Evolutionary conservation across 2,329 filamentous ascomycete species (phyloP).

Genomic region (Nemania serpens): DNA sequence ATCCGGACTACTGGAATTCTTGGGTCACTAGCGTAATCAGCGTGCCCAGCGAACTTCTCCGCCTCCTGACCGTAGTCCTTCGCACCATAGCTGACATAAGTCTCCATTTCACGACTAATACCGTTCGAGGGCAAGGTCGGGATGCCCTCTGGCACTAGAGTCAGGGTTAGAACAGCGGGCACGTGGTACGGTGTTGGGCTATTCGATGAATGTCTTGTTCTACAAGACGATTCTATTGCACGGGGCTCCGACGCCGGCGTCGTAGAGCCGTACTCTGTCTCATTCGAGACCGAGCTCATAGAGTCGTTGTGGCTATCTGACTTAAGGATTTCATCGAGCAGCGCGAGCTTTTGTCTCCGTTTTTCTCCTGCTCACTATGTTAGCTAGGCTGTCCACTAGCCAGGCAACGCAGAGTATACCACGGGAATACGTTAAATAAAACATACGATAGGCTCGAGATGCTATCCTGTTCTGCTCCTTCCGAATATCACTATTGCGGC

Average conservation of each 20-base stretch:
- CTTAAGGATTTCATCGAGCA: slow-evolving; percentile 47
- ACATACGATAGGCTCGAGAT: slow-evolving; percentile 43
- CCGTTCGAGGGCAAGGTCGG: slow-evolving; percentile 30
- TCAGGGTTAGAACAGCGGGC: slow-evolving; percentile 18
- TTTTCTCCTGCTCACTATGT: slow-evolving; percentile 45
- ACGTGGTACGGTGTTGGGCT: slow-evolving; percentile 34
- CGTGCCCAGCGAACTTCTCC: slow-evolving; percentile 21
- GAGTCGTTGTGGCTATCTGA: slow-evolving; percentile 38
- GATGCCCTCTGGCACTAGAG: slow-evolving; percentile 28
- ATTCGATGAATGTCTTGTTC: slow-evolving; percentile 31
- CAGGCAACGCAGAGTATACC: not conserved
- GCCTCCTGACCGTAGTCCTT: slow-evolving; percentile 28
- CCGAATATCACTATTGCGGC: slow-evolving; percentile 38
- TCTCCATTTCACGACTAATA: slow-evolving; percentile 28
- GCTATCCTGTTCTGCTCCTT: slow-evolving; percentile 42
- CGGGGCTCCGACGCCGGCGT: slow-evolving; percentile 19
- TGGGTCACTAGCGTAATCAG: slow-evolving; percentile 25
- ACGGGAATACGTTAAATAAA: not conserved
- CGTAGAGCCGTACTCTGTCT: slow-evolving; percentile 33
- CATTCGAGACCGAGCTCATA: slow-evolving; percentile 40
- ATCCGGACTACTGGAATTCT: slow-evolving; percentile 26
- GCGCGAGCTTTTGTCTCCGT: slow-evolving; percentile 49
- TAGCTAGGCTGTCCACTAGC: slow-evolving; percentile 21
- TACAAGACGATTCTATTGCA: slow-evolving; percentile 5
- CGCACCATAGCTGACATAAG: slow-evolving; percentile 31